Conservation (phyloP, 306 rosid species). For the Pyrus pyrifolia region DNA sequence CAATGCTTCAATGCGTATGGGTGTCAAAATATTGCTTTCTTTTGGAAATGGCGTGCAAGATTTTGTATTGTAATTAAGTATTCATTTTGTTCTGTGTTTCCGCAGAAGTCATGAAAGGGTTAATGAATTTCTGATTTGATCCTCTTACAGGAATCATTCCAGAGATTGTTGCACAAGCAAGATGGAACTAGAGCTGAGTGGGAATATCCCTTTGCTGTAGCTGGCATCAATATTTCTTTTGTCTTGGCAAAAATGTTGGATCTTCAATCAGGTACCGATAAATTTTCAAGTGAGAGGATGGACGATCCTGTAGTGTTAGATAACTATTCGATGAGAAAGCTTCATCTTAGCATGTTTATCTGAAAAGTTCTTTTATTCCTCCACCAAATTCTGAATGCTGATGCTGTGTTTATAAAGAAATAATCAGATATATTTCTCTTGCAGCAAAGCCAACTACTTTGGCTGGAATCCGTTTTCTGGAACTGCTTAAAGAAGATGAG, state of each 20-base stretch:
- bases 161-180: conserved; percentile 63
- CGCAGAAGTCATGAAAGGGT: neutral
- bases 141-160: conserved; percentile 68
- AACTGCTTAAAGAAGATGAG: conserved; percentile 67
- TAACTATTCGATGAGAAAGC: neutral
- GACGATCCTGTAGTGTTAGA: no score
- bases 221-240: conserved; percentile 90
- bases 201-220: conserved; percentile 98
- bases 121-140: neutral
- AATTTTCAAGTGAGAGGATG: neutral
- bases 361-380: neutral
- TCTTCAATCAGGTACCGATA: conserved; percentile 71
- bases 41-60: neutral
- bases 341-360: neutral
- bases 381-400: neutral
- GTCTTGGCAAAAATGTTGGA: conserved; percentile 79
- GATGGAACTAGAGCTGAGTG: conserved; percentile 93
- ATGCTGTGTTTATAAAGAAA: neutral
- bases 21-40: neutral
- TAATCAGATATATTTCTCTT: neutral
- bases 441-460: conserved; percentile 59
- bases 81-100: neutral
- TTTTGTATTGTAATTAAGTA: neutral
- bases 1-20: neutral
- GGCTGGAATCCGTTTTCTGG: conserved; percentile 58